These are phyloP conservation scores for Abrus precatorius DNA, from an alignment of 306 rosid species.

Conservation along the genomic window DNA sequence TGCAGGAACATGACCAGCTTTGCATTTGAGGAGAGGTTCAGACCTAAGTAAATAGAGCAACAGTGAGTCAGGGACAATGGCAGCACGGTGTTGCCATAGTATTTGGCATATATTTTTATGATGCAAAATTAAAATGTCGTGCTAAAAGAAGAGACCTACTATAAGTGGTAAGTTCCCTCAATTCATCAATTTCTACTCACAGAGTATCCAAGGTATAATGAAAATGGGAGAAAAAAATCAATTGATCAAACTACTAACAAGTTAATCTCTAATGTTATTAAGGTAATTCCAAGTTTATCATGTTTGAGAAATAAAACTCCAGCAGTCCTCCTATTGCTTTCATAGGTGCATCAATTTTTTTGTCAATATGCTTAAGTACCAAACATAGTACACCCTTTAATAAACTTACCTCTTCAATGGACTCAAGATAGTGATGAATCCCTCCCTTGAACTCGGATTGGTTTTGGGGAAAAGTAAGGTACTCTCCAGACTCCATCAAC, in stretches of 20 bases:
- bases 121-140: not conserved
- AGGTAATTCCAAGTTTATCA: slow-evolving; percentile 9
- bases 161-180: slow-evolving; percentile 9
- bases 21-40: not conserved
- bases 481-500: slow-evolving; percentile 78
- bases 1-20: not conserved
- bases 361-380: slow-evolving; percentile 32
- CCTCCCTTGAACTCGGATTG: slow-evolving; percentile 87
- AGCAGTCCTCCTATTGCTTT: not conserved
- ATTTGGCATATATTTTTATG: not conserved
- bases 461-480: slow-evolving; percentile 84
- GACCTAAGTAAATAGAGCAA: not conserved
- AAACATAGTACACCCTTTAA: slow-evolving; percentile 22
- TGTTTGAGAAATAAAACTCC: slow-evolving; percentile 18
- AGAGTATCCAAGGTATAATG: not conserved
- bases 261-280: not conserved
- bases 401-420: slow-evolving; percentile 84
- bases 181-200: not conserved
- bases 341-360: not conserved
- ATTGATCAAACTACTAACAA: slow-evolving; percentile 1
- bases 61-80: not conserved
- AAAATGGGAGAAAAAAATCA: not conserved
- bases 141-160: not conserved
- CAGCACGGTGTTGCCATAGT: not conserved
- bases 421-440: slow-evolving; percentile 88